Conservation (phyloP, 257 asterid species). For the Solanum etuberosum region DNA sequence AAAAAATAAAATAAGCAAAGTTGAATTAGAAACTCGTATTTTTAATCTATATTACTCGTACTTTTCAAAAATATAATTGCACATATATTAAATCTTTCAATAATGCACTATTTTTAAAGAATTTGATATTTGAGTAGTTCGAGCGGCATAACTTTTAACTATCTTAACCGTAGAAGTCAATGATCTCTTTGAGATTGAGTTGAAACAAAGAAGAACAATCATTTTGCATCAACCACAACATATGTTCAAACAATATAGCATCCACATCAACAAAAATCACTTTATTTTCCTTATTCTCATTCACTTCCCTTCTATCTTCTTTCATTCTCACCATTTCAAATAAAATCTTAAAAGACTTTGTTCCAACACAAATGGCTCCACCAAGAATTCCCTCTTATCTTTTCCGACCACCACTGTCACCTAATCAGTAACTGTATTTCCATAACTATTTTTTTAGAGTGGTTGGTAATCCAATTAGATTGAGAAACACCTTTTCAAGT, state of each 20-base stretch:
- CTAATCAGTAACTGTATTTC: not conserved
- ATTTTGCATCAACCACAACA: slow-evolving; percentile 34
- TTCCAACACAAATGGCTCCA: not conserved
- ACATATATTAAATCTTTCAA: accelerated
- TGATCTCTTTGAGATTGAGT: slow-evolving; percentile 27
- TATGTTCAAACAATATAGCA: slow-evolving; percentile 34
- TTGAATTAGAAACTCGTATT: no score
- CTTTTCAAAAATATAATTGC: no score
- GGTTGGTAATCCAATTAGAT: not conserved
- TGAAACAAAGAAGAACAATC: slow-evolving; percentile 26
- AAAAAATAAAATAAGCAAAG: no score
- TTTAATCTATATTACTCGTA: no score
- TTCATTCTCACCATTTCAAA: slow-evolving; percentile 2
- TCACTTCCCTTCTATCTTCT: not conserved
- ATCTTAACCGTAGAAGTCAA: slow-evolving; percentile 27
- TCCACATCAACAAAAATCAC: slow-evolving; percentile 24
- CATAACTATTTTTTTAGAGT: not conserved
- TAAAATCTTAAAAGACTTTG: not conserved
- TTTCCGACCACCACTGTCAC: not conserved
- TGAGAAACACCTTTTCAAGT: not conserved
- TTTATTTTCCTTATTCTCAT: not conserved
- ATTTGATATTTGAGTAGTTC: not conserved
- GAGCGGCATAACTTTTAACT: not conserved
- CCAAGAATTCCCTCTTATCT: not conserved
- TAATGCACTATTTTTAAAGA: not conserved